These are phyloP conservation scores for Mucor indicus DNA, from an alignment of 371 early-diverging fungal genomes.

Conservation along the genomic window DNA sequence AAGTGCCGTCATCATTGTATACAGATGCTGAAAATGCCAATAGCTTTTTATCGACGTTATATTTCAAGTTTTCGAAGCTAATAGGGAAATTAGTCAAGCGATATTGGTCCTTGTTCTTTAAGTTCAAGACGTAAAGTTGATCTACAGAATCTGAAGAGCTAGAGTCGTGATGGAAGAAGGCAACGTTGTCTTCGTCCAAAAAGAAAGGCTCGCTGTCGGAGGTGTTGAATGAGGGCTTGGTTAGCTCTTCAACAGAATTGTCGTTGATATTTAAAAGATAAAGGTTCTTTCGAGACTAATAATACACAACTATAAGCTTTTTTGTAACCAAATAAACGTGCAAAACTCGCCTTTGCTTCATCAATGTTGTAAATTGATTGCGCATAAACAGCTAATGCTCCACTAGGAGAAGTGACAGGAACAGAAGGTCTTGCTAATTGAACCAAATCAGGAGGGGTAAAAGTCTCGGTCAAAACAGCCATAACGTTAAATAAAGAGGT, in stretches of 20 bases:
- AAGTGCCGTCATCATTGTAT: slow-evolving; percentile 37
- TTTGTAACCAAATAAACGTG: no score
- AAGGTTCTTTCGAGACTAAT: slow-evolving; percentile 44
- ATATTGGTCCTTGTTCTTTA: slow-evolving; percentile 30
- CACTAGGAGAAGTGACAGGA: slow-evolving; percentile 47
- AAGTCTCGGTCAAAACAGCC: slow-evolving; percentile 9
- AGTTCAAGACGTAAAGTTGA: slow-evolving; percentile 45
- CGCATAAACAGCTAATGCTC: slow-evolving; percentile 47
- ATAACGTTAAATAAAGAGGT: slow-evolving; percentile 1
- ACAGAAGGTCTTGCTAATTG: slow-evolving; percentile 49
- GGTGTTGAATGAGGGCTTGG: slow-evolving; percentile 33
- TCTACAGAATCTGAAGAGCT: slow-evolving; percentile 13
- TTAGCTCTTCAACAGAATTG: slow-evolving; percentile 30
- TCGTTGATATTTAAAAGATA: slow-evolving; percentile 38
- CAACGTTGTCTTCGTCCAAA: slow-evolving; percentile 49
- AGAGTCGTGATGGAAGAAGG: slow-evolving; percentile 37
- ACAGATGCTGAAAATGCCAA: slow-evolving; percentile 59
- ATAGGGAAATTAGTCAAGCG: slow-evolving; percentile 51
- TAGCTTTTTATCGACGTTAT: slow-evolving; percentile 34
- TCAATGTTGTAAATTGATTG: slow-evolving; percentile 45
- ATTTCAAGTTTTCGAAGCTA: slow-evolving; percentile 44
- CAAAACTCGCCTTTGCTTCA: slow-evolving; percentile 38
- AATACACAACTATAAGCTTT: neutral
- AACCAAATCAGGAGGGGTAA: slow-evolving; percentile 51
- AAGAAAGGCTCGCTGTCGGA: slow-evolving; percentile 53